Evolutionary conservation across 2,329 filamentous ascomycete genomes (phyloP), one percentile per base, ranked within the genome.

Genomic region (Aspergillus amoenus): DNA sequence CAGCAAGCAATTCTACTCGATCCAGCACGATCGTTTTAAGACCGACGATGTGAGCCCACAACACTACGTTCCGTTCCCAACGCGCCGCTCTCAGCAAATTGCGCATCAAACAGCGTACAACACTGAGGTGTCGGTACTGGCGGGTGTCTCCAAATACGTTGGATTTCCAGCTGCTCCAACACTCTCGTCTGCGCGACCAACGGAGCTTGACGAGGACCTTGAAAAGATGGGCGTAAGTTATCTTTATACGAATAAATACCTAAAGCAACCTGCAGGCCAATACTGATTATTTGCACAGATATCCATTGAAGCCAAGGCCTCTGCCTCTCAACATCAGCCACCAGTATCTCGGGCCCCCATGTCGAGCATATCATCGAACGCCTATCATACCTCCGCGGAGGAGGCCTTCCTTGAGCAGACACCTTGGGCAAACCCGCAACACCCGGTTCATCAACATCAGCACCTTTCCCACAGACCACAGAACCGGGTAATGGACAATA

Each of bases 131-230:
- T 96, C 93, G 0, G 86, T 97, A 27, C 79, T 99, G 56, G 88
- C 93, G 5, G 93, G 93, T 39, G 82, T 97, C 51, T 93, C 93
- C 37, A 97, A 97, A 76, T 93, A 97, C 72, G 88, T 96, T 68
- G 94, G 94, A 22, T 99, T 99, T 76, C 94, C 94, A 37, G 93
- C 93, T 32, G 94, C 93, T n/a, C 94, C 94, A 18, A 83, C 90
- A 34, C 88, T 99, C 75, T 81, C 81, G 57, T 84, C 89, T 42
- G 89, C 90, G 24, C 87, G 88, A 39, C 75, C 83, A 21, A 79
- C 83, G 11, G 91, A 97, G 68, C 76, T 94, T 46, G 91, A 96
- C 55, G 88, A 93, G 49, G 94, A 99, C 76, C 80, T 97, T 62
- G 87, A 89, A 71, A 89, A 89, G 65, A 97, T 99, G 81, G 88